Conservation (phyloP, 345 rosid genomes). For the Euphorbia peplus region DNA sequence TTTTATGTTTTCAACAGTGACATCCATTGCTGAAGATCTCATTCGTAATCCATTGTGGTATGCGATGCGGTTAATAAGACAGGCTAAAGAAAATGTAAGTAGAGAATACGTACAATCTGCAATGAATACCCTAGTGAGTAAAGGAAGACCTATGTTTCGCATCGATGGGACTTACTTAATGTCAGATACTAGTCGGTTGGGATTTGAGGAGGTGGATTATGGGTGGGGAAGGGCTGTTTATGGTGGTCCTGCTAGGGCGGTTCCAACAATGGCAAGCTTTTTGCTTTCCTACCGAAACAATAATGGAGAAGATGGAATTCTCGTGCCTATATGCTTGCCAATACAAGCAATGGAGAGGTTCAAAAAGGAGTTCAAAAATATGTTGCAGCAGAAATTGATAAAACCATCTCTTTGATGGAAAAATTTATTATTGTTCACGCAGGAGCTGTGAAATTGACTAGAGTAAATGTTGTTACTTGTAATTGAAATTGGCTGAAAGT, state of each 20-base stretch:
- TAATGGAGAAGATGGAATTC: slow-evolving; percentile 14
- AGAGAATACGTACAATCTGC: slow-evolving; percentile 16
- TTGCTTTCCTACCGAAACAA: background rate
- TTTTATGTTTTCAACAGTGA: slow-evolving; percentile 19
- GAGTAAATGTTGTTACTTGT: too few species aligned
- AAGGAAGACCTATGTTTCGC: background rate
- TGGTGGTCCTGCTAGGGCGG: slow-evolving; percentile 6
- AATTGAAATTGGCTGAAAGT: too few species aligned
- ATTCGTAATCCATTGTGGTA: slow-evolving; percentile 20
- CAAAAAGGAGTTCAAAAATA: background rate
- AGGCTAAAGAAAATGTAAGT: slow-evolving; percentile 16
- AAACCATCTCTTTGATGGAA: too few species aligned
- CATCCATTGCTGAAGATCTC: slow-evolving; percentile 18
- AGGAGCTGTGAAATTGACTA: too few species aligned
- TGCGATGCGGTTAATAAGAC: slow-evolving; percentile 20
- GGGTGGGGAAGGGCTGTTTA: slow-evolving; percentile 26
- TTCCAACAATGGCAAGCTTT: background rate
- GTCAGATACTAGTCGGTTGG: background rate
- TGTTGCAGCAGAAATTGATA: too few species aligned
- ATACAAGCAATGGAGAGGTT: slow-evolving; percentile 2
- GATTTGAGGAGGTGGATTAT: slow-evolving; percentile 7
- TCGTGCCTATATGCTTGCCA: slow-evolving; percentile 13
- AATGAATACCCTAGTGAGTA: slow-evolving; percentile 2
- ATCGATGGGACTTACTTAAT: background rate
- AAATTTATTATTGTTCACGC: too few species aligned